phyloP scores from a whole-genome alignment of 2,329 filamentous ascomycete species.

The Aspergillus persii region DNA sequence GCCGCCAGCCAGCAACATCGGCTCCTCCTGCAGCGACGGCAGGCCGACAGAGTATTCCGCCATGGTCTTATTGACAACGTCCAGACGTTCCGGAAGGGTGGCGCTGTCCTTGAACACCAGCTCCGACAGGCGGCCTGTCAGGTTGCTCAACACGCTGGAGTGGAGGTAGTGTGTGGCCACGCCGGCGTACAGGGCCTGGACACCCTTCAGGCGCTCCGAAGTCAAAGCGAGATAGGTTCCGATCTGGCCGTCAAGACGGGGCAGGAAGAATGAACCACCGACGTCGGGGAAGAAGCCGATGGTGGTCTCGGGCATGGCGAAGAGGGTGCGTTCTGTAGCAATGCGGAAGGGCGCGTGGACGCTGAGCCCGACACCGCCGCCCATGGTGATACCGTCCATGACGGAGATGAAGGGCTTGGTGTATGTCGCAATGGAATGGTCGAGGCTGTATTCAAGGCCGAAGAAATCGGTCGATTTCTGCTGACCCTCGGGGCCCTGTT shows the following conservation, averaged over 20 bases:
- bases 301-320: slow-evolving; percentile 97
- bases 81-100: slow-evolving; percentile 59
- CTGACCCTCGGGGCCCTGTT: slow-evolving; percentile 66
- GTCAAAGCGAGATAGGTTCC: slow-evolving; percentile 94
- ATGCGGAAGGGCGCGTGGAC: slow-evolving; percentile 95
- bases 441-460: slow-evolving; percentile 89
- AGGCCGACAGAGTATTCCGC: slow-evolving; percentile 88
- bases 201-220: slow-evolving; percentile 76
- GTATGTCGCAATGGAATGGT: slow-evolving; percentile 94
- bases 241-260: slow-evolving; percentile 78
- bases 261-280: slow-evolving; percentile 92
- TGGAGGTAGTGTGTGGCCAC: slow-evolving; percentile 96
- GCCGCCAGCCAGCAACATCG: slow-evolving; percentile 64
- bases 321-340: slow-evolving; percentile 90
- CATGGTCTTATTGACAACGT: slow-evolving; percentile 79
- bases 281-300: slow-evolving; percentile 99
- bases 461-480: slow-evolving; percentile 81
- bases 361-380: slow-evolving; percentile 89
- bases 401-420: slow-evolving; percentile 89
- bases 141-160: slow-evolving; percentile 75
- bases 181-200: slow-evolving; percentile 84
- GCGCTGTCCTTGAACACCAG: slow-evolving; percentile 82
- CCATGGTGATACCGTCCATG: slow-evolving; percentile 99
- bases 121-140: slow-evolving; percentile 84
- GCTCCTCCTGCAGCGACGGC: slow-evolving; percentile 60